Evolutionary conservation across 2,329 filamentous ascomycete species (phyloP).

Genomic region (Decorospora gaudefroyi): DNA sequence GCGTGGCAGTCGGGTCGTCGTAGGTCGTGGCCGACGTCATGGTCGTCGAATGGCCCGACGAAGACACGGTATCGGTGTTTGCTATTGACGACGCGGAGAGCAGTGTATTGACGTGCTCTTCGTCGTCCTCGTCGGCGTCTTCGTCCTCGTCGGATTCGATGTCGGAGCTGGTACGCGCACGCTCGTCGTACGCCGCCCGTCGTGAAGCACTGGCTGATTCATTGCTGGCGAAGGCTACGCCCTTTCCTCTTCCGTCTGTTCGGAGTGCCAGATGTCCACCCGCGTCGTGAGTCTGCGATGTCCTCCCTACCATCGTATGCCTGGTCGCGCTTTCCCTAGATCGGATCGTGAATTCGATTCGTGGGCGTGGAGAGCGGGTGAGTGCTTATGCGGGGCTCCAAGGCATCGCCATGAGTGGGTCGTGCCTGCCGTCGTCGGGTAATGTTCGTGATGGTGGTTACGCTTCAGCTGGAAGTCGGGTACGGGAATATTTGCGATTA

Average conservation of each 20-base stretch:
- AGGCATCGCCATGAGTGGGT: not conserved
- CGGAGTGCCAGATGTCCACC: constrained; percentile 22
- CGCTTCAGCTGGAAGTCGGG: constrained; percentile 4
- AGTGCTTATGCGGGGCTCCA: constrained; percentile 5
- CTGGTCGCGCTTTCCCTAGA: constrained; percentile 3
- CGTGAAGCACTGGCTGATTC: constrained; percentile 11
- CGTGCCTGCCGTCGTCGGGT: constrained; percentile 2
- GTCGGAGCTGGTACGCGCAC: constrained; percentile 21
- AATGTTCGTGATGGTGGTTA: not conserved
- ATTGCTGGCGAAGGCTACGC: constrained; percentile 29
- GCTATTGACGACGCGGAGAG: constrained; percentile 41
- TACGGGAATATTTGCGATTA: constrained; percentile 7
- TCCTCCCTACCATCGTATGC: constrained; percentile 32
- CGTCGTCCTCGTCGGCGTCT: constrained; percentile 6
- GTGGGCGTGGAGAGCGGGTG: constrained; percentile 6
- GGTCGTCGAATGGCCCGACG: constrained; percentile 41
- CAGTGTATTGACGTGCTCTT: constrained; percentile 30
- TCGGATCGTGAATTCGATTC: not conserved
- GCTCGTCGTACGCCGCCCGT: constrained; percentile 5
- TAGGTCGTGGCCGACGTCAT: constrained; percentile 42
- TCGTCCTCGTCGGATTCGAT: constrained; percentile 13
- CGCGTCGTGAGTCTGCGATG: constrained; percentile 5
- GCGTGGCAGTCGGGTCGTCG: constrained; percentile 32
- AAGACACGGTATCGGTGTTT: constrained; percentile 36
- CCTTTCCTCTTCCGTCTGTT: constrained; percentile 28